Conservation (phyloP, 2,329 filamentous ascomycete genomes). For the Cordyceps fumosorosea region DNA sequence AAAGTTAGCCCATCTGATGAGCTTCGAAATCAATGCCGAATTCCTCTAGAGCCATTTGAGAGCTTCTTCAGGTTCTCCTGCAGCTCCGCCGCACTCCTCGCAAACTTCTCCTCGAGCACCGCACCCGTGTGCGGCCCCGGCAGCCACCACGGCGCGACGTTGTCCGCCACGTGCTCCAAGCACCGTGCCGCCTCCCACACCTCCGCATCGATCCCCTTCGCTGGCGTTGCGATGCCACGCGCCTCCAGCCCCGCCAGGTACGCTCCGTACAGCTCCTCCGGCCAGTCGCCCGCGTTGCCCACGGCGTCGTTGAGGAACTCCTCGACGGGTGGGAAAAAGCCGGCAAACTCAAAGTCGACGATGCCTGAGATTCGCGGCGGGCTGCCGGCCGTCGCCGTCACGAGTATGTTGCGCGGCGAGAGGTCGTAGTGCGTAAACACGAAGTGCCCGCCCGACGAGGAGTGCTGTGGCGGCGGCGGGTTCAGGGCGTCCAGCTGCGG, state of each 20-base stretch:
- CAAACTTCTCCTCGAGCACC: neutral
- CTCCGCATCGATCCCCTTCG: neutral
- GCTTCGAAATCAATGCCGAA: neutral
- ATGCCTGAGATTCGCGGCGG: conserved; percentile 17
- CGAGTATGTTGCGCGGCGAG: conserved; percentile 19
- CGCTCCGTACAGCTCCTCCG: neutral
- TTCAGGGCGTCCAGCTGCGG: conserved; percentile 10
- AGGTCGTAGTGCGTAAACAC: conserved; percentile 21
- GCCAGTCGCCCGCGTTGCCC: conserved; percentile 12
- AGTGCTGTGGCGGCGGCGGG: neutral
- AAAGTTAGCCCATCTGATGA: too few species aligned
- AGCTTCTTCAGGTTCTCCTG: neutral
- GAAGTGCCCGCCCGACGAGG: neutral
- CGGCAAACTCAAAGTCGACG: conserved; percentile 21
- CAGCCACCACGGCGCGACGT: conserved; percentile 15
- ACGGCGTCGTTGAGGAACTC: conserved; percentile 17
- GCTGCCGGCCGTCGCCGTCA: neutral
- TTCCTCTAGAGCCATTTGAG: neutral
- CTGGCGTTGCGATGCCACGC: conserved; percentile 1
- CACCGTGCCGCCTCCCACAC: conserved; percentile 3
- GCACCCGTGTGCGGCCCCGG: neutral
- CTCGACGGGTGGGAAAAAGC: conserved; percentile 18
- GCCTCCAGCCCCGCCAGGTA: conserved; percentile 7
- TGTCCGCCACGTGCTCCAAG: conserved; percentile 10
- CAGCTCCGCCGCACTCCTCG: neutral